Conservation (phyloP, 2,329 filamentous ascomycete genomes). For the Fusarium transvaalense region DNA sequence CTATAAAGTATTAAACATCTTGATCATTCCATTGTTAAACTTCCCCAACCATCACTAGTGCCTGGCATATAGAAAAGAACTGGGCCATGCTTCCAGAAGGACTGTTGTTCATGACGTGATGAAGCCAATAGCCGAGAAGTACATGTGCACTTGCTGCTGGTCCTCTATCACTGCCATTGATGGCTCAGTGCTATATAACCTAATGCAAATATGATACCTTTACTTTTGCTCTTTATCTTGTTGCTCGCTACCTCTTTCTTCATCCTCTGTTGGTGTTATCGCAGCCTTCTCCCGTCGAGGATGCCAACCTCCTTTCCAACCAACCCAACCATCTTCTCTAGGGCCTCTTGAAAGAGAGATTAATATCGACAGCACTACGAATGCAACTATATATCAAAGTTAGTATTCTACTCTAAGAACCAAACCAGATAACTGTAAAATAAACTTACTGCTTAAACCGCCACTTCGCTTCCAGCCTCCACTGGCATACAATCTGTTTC, state of each 20-base stretch:
- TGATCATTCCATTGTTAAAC: too few species aligned
- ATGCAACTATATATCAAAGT: slow-evolving; percentile 36
- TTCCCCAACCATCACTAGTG: too few species aligned
- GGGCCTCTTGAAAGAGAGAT: slow-evolving; percentile 51
- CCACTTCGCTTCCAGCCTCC: slow-evolving; percentile 66
- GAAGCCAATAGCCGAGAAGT: too few species aligned
- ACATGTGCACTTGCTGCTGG: too few species aligned
- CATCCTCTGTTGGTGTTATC: slow-evolving; percentile 6
- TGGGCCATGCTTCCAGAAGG: too few species aligned
- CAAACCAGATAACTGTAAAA: background rate
- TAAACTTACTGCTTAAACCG: slow-evolving; percentile 50
- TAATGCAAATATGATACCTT: background rate
- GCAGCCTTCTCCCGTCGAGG: slow-evolving; percentile 29
- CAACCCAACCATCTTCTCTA: slow-evolving; percentile 50
- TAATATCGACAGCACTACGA: slow-evolving; percentile 44
- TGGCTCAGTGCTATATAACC: background rate
- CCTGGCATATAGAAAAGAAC: too few species aligned
- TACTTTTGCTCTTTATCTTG: slow-evolving; percentile 17
- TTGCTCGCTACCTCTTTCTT: slow-evolving; percentile 11
- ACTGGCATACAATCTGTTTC: slow-evolving; percentile 64
- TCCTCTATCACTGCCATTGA: background rate
- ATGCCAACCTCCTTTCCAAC: slow-evolving; percentile 51
- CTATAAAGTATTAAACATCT: too few species aligned
- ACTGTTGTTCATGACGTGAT: too few species aligned
- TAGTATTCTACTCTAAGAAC: background rate